Conservation (phyloP, 495 filamentous ascomycete genomes). For the Tetracladium setigerum region DNA sequence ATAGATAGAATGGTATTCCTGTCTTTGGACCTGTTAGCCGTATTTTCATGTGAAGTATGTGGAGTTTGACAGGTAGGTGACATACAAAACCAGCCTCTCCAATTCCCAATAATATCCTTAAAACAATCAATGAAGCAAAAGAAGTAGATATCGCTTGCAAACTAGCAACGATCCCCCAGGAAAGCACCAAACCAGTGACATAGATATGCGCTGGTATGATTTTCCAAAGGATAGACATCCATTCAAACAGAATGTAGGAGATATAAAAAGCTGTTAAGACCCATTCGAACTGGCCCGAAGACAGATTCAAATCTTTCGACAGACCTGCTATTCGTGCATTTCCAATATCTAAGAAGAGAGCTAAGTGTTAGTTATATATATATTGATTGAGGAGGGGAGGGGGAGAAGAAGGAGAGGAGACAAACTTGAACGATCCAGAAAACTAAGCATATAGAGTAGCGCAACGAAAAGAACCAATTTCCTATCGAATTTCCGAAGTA, state of each 20-base stretch:
- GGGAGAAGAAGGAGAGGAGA: conserved; percentile 6
- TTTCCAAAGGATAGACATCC: conserved; percentile 65
- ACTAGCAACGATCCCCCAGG: conserved; percentile 63
- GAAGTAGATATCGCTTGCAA: conserved; percentile 62
- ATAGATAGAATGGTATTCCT: conserved; percentile 71
- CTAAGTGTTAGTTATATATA: conserved; percentile 5
- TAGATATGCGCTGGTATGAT: conserved; percentile 53
- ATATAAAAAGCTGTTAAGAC: conserved; percentile 70
- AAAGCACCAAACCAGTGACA: conserved; percentile 49
- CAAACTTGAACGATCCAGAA: conserved; percentile 72
- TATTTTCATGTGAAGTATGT: too few relatives aligned
- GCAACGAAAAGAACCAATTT: conserved; percentile 74
- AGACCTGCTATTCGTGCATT: conserved; percentile 73
- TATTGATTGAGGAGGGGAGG: too few relatives aligned
- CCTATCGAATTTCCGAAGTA: conserved; percentile 68
- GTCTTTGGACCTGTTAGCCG: too few relatives aligned
- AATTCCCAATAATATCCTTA: conserved; percentile 62
- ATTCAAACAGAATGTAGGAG: conserved; percentile 55
- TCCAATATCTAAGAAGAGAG: conserved; percentile 53
- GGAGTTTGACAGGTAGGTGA: too few relatives aligned
- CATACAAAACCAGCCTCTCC: conserved; percentile 70
- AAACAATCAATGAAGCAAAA: conserved; percentile 61
- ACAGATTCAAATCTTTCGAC: conserved; percentile 52
- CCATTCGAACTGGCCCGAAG: conserved; percentile 71
- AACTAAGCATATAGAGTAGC: conserved; percentile 72